These are phyloP conservation scores for Paecilomyces sp. DNA, from an alignment of 2,329 filamentous ascomycete genomes.

Conservation along the genomic window DNA sequence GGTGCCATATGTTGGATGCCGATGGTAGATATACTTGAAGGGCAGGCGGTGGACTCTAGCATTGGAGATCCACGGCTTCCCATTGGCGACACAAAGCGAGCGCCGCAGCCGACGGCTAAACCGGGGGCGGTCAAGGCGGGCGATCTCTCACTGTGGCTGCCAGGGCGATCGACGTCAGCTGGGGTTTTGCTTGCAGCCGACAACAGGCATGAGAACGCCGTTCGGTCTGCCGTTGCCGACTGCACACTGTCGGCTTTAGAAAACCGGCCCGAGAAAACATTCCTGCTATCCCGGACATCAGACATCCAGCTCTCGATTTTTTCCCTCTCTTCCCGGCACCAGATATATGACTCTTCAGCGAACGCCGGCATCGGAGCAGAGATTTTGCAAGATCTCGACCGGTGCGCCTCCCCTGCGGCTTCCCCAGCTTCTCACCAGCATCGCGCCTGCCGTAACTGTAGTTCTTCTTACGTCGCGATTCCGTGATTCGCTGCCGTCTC, in stretches of 20 bases:
- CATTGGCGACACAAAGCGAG: slow-evolving; percentile 2
- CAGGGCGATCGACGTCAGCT: neutral
- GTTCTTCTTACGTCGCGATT: neutral
- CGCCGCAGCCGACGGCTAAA: neutral
- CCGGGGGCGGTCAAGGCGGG: neutral
- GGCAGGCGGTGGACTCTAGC: too few relatives aligned
- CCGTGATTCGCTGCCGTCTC: neutral
- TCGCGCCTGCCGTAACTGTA: neutral
- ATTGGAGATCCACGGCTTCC: neutral
- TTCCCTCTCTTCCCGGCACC: too few relatives aligned
- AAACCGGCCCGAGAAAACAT: neutral
- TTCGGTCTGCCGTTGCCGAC: neutral
- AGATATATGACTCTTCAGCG: neutral
- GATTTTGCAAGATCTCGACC: neutral
- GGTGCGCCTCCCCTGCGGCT: neutral
- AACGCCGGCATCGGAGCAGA: neutral
- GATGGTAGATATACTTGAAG: too few relatives aligned
- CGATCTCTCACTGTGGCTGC: slow-evolving; percentile 1
- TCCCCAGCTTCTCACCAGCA: neutral
- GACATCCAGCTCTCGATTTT: too few relatives aligned
- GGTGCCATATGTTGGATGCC: neutral
- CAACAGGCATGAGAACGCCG: neutral
- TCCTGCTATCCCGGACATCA: too few relatives aligned
- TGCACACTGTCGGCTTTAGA: neutral
- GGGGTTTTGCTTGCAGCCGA: neutral